These are phyloP conservation scores for Imleria badia DNA, from an alignment of 768 basidiomycete species.

Conservation along the genomic window DNA sequence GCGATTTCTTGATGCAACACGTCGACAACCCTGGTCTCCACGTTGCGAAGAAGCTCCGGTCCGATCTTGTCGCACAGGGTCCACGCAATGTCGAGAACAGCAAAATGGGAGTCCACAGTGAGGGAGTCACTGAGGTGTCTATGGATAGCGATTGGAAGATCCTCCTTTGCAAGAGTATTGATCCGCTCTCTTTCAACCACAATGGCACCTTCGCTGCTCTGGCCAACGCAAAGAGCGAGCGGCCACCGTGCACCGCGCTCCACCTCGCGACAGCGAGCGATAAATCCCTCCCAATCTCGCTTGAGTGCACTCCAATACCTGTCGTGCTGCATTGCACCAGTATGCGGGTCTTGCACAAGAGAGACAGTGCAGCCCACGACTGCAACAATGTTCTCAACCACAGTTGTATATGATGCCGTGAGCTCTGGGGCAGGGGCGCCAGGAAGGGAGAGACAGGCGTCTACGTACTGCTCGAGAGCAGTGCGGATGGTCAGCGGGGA, in stretches of 20 bases:
- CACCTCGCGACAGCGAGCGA: conserved; percentile 86
- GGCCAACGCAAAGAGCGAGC: conserved; percentile 55
- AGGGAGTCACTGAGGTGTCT: conserved; percentile 46
- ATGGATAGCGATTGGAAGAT: conserved; percentile 61
- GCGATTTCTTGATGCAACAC: conserved; percentile 75
- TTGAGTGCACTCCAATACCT: conserved; percentile 85
- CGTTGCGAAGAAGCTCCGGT: conserved; percentile 49
- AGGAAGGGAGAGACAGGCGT: conserved; percentile 65
- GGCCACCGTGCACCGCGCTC: conserved; percentile 86
- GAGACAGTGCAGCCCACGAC: conserved; percentile 86
- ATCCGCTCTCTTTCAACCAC: conserved; percentile 79
- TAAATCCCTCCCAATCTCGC: conserved; percentile 94
- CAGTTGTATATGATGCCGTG: conserved; percentile 57
- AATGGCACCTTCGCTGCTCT: conserved; percentile 45
- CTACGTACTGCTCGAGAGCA: conserved; percentile 81
- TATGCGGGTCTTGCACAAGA: conserved; percentile 69
- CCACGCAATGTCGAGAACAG: conserved; percentile 63
- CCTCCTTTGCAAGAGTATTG: conserved; percentile 61
- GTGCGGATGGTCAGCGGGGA: conserved; percentile 77
- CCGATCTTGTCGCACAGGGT: conserved; percentile 60
- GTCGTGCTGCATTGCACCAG: conserved; percentile 74
- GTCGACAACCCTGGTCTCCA: conserved; percentile 62
- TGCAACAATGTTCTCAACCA: conserved; percentile 74
- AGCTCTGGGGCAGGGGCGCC: conserved; percentile 58
- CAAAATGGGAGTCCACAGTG: conserved; percentile 50